Percentiles rank a stretch among this genome's conserved stretches.
Conservation (phyloP, 805 yeast species). For the Kockiozyma suomiensis region DNA sequence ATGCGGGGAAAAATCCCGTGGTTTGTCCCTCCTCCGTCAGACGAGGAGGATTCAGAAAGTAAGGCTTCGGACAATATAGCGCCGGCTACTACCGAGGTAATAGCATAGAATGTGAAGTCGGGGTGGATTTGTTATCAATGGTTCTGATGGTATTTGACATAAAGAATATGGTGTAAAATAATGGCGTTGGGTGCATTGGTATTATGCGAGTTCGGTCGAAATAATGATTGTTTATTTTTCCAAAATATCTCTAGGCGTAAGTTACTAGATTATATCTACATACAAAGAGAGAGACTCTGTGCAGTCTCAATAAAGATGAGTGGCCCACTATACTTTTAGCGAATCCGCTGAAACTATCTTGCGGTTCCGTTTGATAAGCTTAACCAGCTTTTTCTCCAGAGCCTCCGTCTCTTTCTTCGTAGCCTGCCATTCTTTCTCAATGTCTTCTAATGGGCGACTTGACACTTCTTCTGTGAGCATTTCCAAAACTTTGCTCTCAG, state of each 20-base stretch:
- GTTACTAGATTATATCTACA: no score
- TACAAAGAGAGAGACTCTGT: no score
- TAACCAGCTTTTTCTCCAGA: slow-evolving; percentile 22
- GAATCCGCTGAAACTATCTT: slow-evolving; percentile 11
- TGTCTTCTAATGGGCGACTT: slow-evolving; percentile 16
- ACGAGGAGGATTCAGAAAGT: slow-evolving; percentile 59
- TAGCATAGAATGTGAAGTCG: no score
- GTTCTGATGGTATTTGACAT: no score
- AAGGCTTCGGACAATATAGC: background rate
- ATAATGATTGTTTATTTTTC: background rate
- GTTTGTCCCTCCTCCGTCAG: slow-evolving; percentile 93
- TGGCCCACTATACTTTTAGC: background rate
- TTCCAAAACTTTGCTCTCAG: slow-evolving; percentile 3
- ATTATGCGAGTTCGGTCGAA: background rate
- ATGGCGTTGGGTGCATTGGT: background rate
- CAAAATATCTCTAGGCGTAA: background rate
- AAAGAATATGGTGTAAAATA: background rate
- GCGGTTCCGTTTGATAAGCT: slow-evolving; percentile 21
- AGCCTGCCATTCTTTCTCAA: slow-evolving; percentile 24
- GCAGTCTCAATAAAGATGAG: no score
- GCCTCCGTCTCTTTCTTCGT: slow-evolving; percentile 23
- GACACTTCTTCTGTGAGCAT: background rate
- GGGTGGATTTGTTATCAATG: no score
- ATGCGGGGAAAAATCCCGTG: slow-evolving; percentile 97
- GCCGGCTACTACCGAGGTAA: background rate